Percentiles rank a stretch among this genome's conserved stretches.
Evolutionary conservation across 2,329 filamentous ascomycete species (phyloP).

Genomic region (Claviceps maximensis): DNA sequence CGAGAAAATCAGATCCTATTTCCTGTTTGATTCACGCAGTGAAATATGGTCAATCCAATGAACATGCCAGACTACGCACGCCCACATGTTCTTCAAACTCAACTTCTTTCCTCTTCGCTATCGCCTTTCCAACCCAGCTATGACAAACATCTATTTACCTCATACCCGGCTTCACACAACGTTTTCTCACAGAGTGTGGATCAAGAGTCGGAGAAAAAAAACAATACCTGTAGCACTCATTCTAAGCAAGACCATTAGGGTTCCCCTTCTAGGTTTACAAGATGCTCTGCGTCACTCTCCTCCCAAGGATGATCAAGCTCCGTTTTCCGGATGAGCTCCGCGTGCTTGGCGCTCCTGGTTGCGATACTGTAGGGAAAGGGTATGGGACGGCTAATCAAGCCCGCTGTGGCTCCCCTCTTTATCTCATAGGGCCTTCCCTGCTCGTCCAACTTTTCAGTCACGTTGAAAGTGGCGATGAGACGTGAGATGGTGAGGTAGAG

Average conservation of each 20-base stretch:
- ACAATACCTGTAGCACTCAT: neutral
- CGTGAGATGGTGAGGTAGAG: conserved; percentile 25
- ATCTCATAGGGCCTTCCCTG: conserved; percentile 23
- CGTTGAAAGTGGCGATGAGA: conserved; percentile 31
- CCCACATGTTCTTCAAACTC: neutral
- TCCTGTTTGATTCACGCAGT: too few species aligned
- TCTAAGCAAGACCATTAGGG: neutral
- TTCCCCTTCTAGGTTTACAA: neutral
- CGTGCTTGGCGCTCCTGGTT: conserved; percentile 4
- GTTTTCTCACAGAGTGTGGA: too few species aligned
- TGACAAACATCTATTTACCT: neutral
- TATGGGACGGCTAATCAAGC: conserved; percentile 1
- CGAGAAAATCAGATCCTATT: too few species aligned
- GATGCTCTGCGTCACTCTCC: conserved; percentile 3
- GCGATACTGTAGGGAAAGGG: neutral
- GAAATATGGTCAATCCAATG: neutral
- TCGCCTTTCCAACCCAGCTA: neutral
- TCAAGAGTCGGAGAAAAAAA: neutral
- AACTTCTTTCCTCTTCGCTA: neutral
- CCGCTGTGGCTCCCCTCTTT: neutral
- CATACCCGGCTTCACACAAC: neutral
- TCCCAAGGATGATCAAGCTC: conserved; percentile 6
- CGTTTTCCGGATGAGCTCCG: neutral
- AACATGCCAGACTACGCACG: neutral
- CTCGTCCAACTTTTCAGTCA: conserved; percentile 16